A percentile compares a stretch with the other conserved stretches of the same genome.
Evolutionary conservation across 257 asterid genomes (phyloP).

Genomic region (Solanum pimpinellifolium): DNA sequence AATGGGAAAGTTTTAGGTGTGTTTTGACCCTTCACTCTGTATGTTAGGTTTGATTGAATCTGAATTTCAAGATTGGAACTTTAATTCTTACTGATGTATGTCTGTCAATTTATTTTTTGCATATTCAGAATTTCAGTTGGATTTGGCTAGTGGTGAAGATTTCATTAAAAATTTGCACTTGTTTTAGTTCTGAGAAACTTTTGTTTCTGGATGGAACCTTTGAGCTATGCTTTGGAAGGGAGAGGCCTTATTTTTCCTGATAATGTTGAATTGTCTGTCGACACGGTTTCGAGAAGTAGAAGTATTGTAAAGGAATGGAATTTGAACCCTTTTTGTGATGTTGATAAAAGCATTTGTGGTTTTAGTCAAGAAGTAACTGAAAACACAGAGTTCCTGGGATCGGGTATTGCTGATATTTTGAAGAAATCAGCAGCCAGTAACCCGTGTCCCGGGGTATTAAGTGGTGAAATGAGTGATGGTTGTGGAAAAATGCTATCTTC

Average conservation of each 20-base stretch:
- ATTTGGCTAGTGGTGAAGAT: not conserved
- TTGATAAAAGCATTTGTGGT: not conserved
- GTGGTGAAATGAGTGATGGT: slow-evolving; percentile 1
- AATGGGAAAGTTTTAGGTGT: not conserved
- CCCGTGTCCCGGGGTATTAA: not conserved
- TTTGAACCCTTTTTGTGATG: slow-evolving; percentile 1
- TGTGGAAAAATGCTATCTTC: not conserved
- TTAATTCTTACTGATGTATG: not conserved
- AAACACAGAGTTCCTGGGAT: not conserved
- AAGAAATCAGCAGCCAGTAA: slow-evolving; percentile 1
- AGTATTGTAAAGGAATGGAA: slow-evolving; percentile 5
- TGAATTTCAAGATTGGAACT: not conserved
- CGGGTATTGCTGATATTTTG: slow-evolving; percentile 3
- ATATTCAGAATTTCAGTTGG: not conserved
- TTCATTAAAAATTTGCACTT: not conserved
- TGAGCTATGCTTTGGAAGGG: slow-evolving; percentile 10
- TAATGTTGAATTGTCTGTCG: slow-evolving; percentile 3
- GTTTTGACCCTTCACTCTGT: not conserved
- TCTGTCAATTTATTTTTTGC: not conserved
- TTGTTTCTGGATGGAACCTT: slow-evolving; percentile 15
- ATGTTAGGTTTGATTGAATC: not conserved
- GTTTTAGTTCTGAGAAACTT: not conserved
- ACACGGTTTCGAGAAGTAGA: slow-evolving; percentile 1
- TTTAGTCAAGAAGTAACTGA: slow-evolving; percentile 7
- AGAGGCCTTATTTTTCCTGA: slow-evolving; percentile 12